Evolutionary conservation across 495 filamentous ascomycete genomes (phyloP), one percentile per base, ranked within the genome.

Genomic region (Tirmania nivea): DNA sequence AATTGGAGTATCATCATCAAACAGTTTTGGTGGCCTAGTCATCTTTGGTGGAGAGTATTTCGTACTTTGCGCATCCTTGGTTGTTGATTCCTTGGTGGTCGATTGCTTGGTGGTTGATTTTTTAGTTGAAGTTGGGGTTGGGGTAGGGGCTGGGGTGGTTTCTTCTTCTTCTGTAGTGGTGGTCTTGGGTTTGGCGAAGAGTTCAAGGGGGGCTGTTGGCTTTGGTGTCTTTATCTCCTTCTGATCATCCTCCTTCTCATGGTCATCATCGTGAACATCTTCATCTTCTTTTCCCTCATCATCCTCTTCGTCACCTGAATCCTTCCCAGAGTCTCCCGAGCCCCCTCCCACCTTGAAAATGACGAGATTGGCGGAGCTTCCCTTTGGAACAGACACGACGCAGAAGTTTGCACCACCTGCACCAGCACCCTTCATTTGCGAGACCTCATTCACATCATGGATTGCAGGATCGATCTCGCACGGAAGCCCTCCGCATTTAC

Each of bases 401-500:
- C 84, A 89, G 65, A 84, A 86, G 36, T 72, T 69, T n/a, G 74
- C 80, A 57, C 75, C 80, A 19, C 81, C 81, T 34, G 80, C 83
- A 48, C 83, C 82, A 25, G 67, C 53, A 49, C 65, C 58, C 16
- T 66, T 58, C 53, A 69, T 64, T 35, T 73, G 75, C 20, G 68
- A 69, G 50, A 81, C 73, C 60, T 81, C 78, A 54, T 77, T 75
- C 49, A 87, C 73, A 16, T 65, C 70, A 61, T 76, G 71, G 48
- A 72, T 68, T 39, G 70, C 66, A 5, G 81, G 81, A 62, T 87
- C 76, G 59, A 87, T 85, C 55, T 70, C 72, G 69, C 84, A 89
- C 5, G 83, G 83, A 12, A 82, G 68, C 34, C 82, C 82, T 58
- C 82, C 79, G 69, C 84, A 89, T 21, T 71, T 74, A n/a, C 72